Evolutionary conservation across 805 yeast species (phyloP), one percentile per base, ranked within the genome.

Genomic region (Kazachstania psychrophila): DNA sequence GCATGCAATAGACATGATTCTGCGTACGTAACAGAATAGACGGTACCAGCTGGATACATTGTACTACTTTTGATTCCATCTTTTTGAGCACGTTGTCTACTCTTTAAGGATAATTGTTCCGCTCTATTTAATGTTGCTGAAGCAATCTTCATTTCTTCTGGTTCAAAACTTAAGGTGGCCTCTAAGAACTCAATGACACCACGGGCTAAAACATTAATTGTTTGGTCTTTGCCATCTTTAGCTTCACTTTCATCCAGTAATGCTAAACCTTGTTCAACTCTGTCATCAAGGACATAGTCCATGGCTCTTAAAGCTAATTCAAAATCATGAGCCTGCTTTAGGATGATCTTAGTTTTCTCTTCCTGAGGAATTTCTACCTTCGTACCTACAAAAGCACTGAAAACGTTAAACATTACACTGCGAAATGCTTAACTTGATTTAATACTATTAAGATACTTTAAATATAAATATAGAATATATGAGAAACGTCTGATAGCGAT

Each of bases 151-250:
- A 92, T 88, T 18, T 81, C 81, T 33, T 82, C 94, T 2, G 86
- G 75, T 57, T 92, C 97, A 56, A 89, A 88, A 10, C 96, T 95
- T 16, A 89, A 62, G 1, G 95, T 86, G 7, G 97, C 96, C 59
- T 89, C 95, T 33, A 89, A 67, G 51, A 89, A 89, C 43, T 77
- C 79, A 57, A 86, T 76, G 14, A 92, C 96, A 28, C 97, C 96
- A 15, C 72, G 65, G 1, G 95, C 97, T 33, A 89, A 65, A 31
- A 73, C 75, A 44, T 74, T 74, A 30, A 83, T 74, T 3, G 87
- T 72, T 8, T 64, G 65, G 32, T 65, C 68, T 4, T 70, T 59
- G 25, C 71, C 73, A 29, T 64, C 60, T 31, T 62, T 46, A 1
- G 44, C 23, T n/a, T 40, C 36, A 18, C 34, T 33, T 11, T 50